These are phyloP conservation scores for Schizopora paradoxa DNA, from an alignment of 1,284 basidiomycete species.

Conservation along the genomic window DNA sequence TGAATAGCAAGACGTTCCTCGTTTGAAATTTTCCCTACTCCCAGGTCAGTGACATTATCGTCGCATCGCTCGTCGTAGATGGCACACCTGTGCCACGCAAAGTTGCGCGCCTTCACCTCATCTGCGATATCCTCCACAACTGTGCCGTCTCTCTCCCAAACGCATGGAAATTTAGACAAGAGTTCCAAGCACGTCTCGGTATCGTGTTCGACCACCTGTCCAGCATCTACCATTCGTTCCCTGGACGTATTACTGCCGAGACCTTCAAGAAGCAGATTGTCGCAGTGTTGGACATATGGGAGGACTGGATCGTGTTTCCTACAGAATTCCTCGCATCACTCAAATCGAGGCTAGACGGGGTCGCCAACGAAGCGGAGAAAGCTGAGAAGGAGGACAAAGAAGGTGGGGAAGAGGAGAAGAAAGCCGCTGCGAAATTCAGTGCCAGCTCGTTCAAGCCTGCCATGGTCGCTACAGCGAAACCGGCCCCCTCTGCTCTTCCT, in stretches of 20 bases:
- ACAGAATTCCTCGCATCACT: constrained; percentile 75
- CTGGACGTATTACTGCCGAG: constrained; percentile 88
- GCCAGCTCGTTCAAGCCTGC: constrained; percentile 72
- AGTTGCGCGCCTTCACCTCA: constrained; percentile 88
- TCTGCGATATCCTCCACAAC: constrained; percentile 98
- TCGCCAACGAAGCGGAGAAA: constrained; percentile 29
- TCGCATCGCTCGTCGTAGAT: constrained; percentile 78
- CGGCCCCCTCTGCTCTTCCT: constrained; percentile 27
- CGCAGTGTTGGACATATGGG: constrained; percentile 87
- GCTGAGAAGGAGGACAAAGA: constrained; percentile 29
- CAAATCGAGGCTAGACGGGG: constrained; percentile 67
- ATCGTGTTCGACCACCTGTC: constrained; percentile 91
- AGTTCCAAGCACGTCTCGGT: constrained; percentile 83
- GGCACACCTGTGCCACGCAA: constrained; percentile 93
- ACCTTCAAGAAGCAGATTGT: constrained; percentile 89
- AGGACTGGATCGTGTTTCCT: constrained; percentile 91
- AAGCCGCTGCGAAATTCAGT: constrained; percentile 66
- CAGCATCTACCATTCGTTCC: constrained; percentile 88
- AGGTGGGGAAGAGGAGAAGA: constrained; percentile 26
- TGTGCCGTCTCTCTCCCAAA: constrained; percentile 83
- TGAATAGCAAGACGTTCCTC: constrained; percentile 3
- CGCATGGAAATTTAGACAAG: constrained; percentile 91
- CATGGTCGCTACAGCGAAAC: constrained; percentile 28
- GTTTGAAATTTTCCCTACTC: constrained; percentile 7
- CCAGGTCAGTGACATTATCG: constrained; percentile 83